phyloP scores from a whole-genome alignment of 2,329 filamentous ascomycete genomes.

The Monascus ruber region DNA sequence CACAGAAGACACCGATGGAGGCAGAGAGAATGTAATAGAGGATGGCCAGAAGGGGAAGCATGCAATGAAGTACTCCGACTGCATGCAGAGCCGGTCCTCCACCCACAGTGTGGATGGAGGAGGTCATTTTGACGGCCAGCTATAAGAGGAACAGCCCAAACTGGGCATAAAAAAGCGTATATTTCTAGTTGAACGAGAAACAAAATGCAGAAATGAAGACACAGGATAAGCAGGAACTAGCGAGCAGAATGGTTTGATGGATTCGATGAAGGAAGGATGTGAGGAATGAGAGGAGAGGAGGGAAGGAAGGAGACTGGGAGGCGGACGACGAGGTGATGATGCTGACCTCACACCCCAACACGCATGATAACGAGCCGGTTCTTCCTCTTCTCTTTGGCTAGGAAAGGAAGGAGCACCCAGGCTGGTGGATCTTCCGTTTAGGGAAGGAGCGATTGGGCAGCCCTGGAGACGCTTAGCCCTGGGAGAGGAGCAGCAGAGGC shows the following conservation, averaged over 20 bases:
- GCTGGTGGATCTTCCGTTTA: too few relatives aligned
- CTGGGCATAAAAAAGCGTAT: not conserved
- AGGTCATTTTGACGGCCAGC: not conserved
- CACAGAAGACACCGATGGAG: slow-evolving; percentile 43
- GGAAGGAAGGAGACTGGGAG: not conserved
- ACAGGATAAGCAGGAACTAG: too few relatives aligned
- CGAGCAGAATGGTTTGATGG: too few relatives aligned
- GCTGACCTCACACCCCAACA: too few relatives aligned
- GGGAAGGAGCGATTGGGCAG: too few relatives aligned
- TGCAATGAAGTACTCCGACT: slow-evolving; percentile 1
- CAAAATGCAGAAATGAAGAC: not conserved
- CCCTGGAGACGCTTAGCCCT: too few relatives aligned
- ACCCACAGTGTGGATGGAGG: not conserved
- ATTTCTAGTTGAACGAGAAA: not conserved
- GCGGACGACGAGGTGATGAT: too few relatives aligned
- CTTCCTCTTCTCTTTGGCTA: too few relatives aligned
- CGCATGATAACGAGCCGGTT: too few relatives aligned
- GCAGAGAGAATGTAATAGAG: slow-evolving; percentile 46
- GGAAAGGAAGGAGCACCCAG: too few relatives aligned
- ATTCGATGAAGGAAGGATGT: too few relatives aligned
- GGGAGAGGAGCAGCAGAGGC: too few relatives aligned
- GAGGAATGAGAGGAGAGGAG: not conserved
- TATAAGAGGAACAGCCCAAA: not conserved
- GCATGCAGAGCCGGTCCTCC: not conserved
- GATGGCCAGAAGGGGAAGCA: slow-evolving; percentile 32